phyloP scores from a whole-genome alignment of 1,284 basidiomycete genomes.

The Cutaneotrichosporon sp. region DNA sequence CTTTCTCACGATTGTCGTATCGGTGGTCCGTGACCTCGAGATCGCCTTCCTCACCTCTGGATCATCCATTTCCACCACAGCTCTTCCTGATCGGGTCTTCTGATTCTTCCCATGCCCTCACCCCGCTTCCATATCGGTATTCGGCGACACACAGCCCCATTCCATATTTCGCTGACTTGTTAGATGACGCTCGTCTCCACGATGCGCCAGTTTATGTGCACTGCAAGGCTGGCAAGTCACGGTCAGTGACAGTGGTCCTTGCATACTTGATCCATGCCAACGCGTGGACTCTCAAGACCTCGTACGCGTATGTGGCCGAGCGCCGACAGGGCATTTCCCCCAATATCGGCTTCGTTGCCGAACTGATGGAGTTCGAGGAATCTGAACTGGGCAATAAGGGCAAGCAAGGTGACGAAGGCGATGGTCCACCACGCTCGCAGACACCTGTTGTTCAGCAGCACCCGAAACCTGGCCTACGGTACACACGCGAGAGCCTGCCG shows the following conservation, averaged over 20 bases:
- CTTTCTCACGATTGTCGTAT: no score
- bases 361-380: conserved; percentile 94
- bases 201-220: conserved; percentile 88
- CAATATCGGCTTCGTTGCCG: conserved; percentile 95
- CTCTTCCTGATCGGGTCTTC: no score
- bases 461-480: conserved; percentile 48
- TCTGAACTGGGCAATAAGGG: conserved; percentile 61
- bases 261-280: conserved; percentile 96
- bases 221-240: conserved; percentile 92
- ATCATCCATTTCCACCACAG: no score
- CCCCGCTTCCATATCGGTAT: background rate
- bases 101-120: no score
- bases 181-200: conserved; percentile 85
- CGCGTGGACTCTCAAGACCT: conserved; percentile 85
- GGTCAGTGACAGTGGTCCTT: conserved; percentile 94
- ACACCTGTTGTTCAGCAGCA: background rate
- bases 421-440: background rate
- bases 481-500: conserved; percentile 67
- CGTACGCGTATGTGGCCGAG: conserved; percentile 85
- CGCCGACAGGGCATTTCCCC: conserved; percentile 89
- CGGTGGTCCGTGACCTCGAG: no score
- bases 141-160: no score
- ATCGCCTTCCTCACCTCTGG: no score
- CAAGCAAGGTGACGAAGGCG: background rate
- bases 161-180: background rate